A percentile compares a stretch with the other conserved stretches of the same genome.
These are phyloP conservation scores for Castanospermum australe DNA, from an alignment of 306 rosid genomes.

Conservation along the genomic window DNA sequence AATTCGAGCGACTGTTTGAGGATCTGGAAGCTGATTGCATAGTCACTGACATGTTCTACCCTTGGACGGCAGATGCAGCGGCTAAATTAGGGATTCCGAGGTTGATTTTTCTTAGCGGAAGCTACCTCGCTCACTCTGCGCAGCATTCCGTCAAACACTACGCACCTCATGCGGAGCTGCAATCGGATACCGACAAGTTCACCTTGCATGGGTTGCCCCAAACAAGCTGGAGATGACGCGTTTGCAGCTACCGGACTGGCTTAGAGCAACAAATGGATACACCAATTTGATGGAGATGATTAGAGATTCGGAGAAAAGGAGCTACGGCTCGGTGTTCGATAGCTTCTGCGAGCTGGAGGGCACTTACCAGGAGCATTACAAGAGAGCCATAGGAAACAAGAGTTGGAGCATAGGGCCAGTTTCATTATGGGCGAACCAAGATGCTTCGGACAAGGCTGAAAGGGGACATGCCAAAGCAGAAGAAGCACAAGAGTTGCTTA, in stretches of 20 bases:
- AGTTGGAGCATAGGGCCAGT: not conserved
- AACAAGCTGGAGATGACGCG: constrained; percentile 21
- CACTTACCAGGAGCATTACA: too few relatives aligned
- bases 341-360: constrained; percentile 15
- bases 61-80: constrained; percentile 24
- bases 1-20: not conserved
- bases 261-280: not conserved
- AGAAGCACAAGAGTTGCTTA: not conserved
- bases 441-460: not conserved
- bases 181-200: constrained; percentile 2
- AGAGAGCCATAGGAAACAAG: not conserved
- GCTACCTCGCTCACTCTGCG: constrained; percentile 6
- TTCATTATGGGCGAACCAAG: too few relatives aligned
- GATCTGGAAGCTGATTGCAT: constrained; percentile 31
- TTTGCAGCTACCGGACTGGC: constrained; percentile 17
- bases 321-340: constrained; percentile 8
- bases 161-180: not conserved
- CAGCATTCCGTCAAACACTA: not conserved
- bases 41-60: constrained; percentile 25
- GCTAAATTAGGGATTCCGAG: constrained; percentile 23
- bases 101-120: not conserved
- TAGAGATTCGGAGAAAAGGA: too few relatives aligned
- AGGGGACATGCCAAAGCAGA: not conserved
- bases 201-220: constrained; percentile 26
- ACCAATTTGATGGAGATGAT: not conserved